phyloP scores from a whole-genome alignment of 2,329 filamentous ascomycete species.

The Calycina herbarum region DNA sequence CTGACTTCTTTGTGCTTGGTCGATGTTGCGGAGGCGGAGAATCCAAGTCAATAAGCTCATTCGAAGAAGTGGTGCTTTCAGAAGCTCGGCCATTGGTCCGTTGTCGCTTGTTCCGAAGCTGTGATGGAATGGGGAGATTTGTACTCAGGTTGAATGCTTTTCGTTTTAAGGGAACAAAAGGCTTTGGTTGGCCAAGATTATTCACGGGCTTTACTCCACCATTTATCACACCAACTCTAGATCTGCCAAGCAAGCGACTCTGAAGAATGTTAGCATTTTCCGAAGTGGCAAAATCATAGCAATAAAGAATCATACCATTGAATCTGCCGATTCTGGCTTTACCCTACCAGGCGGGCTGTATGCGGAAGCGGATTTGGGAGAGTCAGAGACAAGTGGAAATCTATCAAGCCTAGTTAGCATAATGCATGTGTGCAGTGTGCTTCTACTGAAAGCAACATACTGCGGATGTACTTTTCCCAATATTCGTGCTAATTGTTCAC shows the following conservation, averaged over 20 bases:
- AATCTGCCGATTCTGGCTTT: background rate
- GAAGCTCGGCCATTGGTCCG: background rate
- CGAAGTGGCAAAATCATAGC: no score
- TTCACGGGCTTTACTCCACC: background rate
- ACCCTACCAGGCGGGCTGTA: background rate
- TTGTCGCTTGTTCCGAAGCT: background rate
- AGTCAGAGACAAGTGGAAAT: background rate
- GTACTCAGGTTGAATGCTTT: background rate
- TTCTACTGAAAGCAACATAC: constrained; percentile 1
- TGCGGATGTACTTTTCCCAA: background rate
- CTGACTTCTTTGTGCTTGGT: background rate
- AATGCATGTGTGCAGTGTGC: background rate
- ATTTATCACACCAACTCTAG: background rate
- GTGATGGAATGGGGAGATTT: background rate
- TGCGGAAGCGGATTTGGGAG: background rate
- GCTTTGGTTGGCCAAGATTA: background rate
- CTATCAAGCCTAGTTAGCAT: background rate
- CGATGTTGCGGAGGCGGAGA: background rate
- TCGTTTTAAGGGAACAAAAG: background rate
- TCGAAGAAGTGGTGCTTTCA: background rate
- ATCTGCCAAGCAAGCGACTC: background rate
- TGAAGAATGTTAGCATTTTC: background rate
- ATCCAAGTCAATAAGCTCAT: background rate
- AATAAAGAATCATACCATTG: background rate
- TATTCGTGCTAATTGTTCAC: background rate